A percentile compares a stretch with the other conserved stretches of the same genome.
phyloP scores from a whole-genome alignment of 768 basidiomycete genomes.

The Tricholoma flavovirens region DNA sequence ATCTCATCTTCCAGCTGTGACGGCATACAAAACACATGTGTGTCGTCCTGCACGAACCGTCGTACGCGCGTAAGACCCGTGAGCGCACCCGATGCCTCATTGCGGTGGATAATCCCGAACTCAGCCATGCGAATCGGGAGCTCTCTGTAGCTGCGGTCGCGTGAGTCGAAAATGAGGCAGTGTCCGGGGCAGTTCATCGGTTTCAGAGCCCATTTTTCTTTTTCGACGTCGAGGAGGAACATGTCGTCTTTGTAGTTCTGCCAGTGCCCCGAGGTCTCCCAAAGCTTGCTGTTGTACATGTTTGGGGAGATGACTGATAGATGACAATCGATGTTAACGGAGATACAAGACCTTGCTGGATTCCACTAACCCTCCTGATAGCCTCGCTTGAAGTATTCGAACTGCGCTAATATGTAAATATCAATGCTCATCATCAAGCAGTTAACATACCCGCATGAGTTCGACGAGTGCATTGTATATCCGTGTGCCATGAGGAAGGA shows the following conservation, averaged over 20 bases:
- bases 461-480: conserved; percentile 94
- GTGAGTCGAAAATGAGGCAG: conserved; percentile 90
- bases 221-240: conserved; percentile 92
- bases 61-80: conserved; percentile 91
- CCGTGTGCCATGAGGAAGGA: conserved; percentile 93
- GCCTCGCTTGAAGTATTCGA: conserved; percentile 91
- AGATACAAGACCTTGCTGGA: neutral
- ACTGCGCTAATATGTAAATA: conserved; percentile 31
- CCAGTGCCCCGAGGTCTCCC: conserved; percentile 99
- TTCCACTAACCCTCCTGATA: conserved; percentile 77
- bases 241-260: conserved; percentile 97
- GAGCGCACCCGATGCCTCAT: conserved; percentile 92
- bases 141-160: conserved; percentile 92
- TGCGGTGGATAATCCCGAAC: conserved; percentile 95
- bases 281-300: conserved; percentile 93
- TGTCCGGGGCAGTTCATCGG: conserved; percentile 99
- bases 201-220: conserved; percentile 93
- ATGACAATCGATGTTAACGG: neutral
- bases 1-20: conserved; percentile 92
- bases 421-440: neutral
- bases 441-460: conserved; percentile 70
- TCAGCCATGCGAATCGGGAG: conserved; percentile 97
- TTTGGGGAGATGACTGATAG: conserved; percentile 89
- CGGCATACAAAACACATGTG: conserved; percentile 97
- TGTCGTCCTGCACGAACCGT: conserved; percentile 96